Evolutionary conservation across 2,329 filamentous ascomycete species (phyloP).

Genomic region (Hymenoscyphus albidus): DNA sequence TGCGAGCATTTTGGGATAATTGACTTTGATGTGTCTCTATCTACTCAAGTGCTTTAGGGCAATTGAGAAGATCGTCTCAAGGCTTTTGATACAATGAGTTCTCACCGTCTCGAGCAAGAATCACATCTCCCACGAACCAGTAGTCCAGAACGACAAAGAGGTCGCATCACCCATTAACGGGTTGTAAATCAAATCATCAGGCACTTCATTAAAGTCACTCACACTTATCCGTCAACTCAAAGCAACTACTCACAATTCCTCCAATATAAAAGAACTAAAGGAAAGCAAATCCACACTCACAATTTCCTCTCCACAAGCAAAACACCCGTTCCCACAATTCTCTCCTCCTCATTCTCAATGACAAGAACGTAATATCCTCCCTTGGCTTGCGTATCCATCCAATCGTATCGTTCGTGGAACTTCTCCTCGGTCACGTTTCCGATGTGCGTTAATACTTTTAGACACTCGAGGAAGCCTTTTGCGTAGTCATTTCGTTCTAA

Average conservation of each 20-base stretch:
- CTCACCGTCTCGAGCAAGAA: too few relatives aligned
- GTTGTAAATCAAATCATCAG: too few relatives aligned
- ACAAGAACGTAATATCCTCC: conserved; percentile 79
- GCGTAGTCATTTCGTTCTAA: conserved; percentile 66
- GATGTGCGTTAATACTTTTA: conserved; percentile 84
- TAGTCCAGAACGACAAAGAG: too few relatives aligned
- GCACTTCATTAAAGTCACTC: too few relatives aligned
- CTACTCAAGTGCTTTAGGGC: too few relatives aligned
- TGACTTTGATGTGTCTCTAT: too few relatives aligned
- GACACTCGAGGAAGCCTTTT: conserved; percentile 79
- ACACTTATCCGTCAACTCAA: background rate
- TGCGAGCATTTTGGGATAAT: too few relatives aligned
- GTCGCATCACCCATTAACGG: too few relatives aligned
- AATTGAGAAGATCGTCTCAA: too few relatives aligned
- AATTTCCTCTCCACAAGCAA: conserved; percentile 93
- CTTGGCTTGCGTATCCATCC: conserved; percentile 51
- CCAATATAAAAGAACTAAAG: background rate
- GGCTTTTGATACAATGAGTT: too few relatives aligned
- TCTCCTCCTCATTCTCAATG: conserved; percentile 64
- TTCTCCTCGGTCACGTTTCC: conserved; percentile 72
- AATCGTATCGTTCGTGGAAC: conserved; percentile 67
- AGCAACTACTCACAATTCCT: background rate
- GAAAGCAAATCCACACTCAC: conserved; percentile 45
- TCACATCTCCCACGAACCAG: too few relatives aligned
- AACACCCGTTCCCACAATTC: conserved; percentile 78